Evolutionary conservation across 2,329 filamentous ascomycete species (phyloP), one percentile per base, ranked within the genome.

Genomic region (Fusarium sp.): DNA sequence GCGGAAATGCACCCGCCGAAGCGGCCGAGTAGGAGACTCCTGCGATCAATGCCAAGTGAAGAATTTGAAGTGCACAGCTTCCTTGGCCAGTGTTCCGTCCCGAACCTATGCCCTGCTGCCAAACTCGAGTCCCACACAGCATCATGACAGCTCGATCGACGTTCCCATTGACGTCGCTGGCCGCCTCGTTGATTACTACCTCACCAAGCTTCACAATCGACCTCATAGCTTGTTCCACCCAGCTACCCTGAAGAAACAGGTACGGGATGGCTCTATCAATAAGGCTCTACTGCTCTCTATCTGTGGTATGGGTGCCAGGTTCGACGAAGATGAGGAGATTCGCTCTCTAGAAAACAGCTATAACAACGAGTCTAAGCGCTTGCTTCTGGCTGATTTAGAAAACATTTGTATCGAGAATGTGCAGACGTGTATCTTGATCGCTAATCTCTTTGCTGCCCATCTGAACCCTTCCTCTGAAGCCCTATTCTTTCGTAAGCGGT

Each of bases 141-240:
- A 53, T 66, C n/a, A 58, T 6, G 24, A 44, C 18, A 26, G 8
- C 18, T 29, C 42, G 10, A n/a, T 44, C 18, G 23, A 44, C 12
- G 42, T 44, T 5, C 26, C 24, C 8, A 13, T 13, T n/a, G 26
- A 44, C 11, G 42, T 44, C 23, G 42, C 42, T 44, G 8, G 18
- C 13, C 42, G 42, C 7, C 42, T 44, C 13, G 42, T 68, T 1
- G 63, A 59, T 10, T 31, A 57, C 37, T 67, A 63, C 31, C 38
- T 69, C 15, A 39, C 57, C 23, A 69, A 63, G 42, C 23, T 69
- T 20, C 57, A 69, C 16, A 31, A 60, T 33, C 33, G 63, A 15
- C 58, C 63, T 18, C 58, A 66, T n/a, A 69, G 54, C 31, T 26
- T 69, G 29, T 67, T 69, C 13, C 66, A 69, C 31, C 66, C 43